A percentile compares a stretch with the other conserved stretches of the same genome.
Evolutionary conservation across 1,139 yeast genomes (phyloP).

Genomic region (Sugiyamaella xylanicola): DNA sequence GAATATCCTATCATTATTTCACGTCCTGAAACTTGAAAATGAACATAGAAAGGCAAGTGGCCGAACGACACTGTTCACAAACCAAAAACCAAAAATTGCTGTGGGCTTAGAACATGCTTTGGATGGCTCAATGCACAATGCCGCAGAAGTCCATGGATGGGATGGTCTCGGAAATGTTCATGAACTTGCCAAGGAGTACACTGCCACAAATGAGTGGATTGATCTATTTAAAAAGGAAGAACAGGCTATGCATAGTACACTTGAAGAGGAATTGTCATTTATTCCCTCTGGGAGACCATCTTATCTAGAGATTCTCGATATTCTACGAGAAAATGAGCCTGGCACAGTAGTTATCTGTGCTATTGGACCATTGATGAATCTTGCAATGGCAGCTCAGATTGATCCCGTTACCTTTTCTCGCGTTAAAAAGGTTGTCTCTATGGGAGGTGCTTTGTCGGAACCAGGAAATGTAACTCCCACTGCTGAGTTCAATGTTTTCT

Average conservation of each 20-base stretch:
- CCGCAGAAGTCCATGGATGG: slow-evolving; percentile 47
- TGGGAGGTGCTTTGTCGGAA: slow-evolving; percentile 46
- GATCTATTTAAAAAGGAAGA: slow-evolving; percentile 29
- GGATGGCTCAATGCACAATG: slow-evolving; percentile 42
- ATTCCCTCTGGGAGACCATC: slow-evolving; percentile 39
- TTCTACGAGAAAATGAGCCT: slow-evolving; percentile 41
- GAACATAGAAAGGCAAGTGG: slow-evolving; percentile 32
- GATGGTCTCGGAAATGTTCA: slow-evolving; percentile 49
- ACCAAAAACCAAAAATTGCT: slow-evolving; percentile 41
- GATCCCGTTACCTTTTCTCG: slow-evolving; percentile 45
- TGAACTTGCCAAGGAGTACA: slow-evolving; percentile 40
- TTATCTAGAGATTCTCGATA: slow-evolving; percentile 42
- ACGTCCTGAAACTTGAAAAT: slow-evolving; percentile 40
- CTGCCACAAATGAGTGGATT: slow-evolving; percentile 41
- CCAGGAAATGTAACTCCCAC: slow-evolving; percentile 48
- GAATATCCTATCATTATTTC: slow-evolving; percentile 43
- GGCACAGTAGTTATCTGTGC: slow-evolving; percentile 45
- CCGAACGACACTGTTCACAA: slow-evolving; percentile 31
- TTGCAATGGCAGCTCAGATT: slow-evolving; percentile 46
- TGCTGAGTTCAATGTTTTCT: slow-evolving; percentile 48
- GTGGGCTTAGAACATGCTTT: slow-evolving; percentile 42
- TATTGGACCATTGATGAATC: slow-evolving; percentile 47
- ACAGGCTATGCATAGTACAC: slow-evolving; percentile 11
- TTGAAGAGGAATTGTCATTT: slow-evolving; percentile 35
- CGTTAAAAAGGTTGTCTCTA: slow-evolving; percentile 43